Conservation (phyloP, 225 moss, liverwort and hornwort genomes). For the Ulota crispa region DNA sequence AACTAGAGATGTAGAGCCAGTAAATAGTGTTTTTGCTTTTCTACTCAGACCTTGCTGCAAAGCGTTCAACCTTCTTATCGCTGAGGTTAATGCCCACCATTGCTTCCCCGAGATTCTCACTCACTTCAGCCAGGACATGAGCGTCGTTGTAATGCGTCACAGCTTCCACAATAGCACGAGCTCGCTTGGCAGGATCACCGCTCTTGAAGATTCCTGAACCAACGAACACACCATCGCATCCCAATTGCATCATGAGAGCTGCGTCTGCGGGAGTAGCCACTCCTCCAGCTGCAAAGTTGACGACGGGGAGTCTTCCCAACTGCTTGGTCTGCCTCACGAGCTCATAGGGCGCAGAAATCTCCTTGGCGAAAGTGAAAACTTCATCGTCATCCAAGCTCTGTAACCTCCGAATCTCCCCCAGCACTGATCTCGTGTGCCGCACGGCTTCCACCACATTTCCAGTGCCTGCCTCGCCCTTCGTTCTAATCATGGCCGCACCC, state of each 20-base stretch:
- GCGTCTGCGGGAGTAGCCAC: conserved; percentile 92
- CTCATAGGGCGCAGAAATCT: conserved; percentile 81
- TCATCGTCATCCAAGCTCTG: conserved; percentile 86
- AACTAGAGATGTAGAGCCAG: conserved; percentile 4
- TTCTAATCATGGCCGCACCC: conserved; percentile 93
- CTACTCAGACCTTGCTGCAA: conserved; percentile 84
- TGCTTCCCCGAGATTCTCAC: conserved; percentile 77
- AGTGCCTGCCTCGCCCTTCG: conserved; percentile 91
- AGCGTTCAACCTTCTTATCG: conserved; percentile 92
- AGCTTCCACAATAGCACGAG: conserved; percentile 87
- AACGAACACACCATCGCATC: conserved; percentile 91
- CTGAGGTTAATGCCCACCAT: conserved; percentile 95
- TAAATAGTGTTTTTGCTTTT: neutral
- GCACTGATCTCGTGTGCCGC: conserved; percentile 75
- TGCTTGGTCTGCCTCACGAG: conserved; percentile 98
- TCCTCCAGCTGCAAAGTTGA: conserved; percentile 92
- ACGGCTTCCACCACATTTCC: conserved; percentile 91
- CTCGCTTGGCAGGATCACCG: conserved; percentile 90
- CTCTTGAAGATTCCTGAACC: conserved; percentile 98
- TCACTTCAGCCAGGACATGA: conserved; percentile 75
- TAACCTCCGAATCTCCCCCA: conserved; percentile 79
- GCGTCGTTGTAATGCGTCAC: conserved; percentile 93
- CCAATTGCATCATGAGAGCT: conserved; percentile 95
- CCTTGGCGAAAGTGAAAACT: conserved; percentile 86
- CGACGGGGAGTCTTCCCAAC: conserved; percentile 83